A percentile compares a stretch with the other conserved stretches of the same genome.
Conservation (phyloP, 495 filamentous ascomycete species). For the Trichoderma virens region DNA sequence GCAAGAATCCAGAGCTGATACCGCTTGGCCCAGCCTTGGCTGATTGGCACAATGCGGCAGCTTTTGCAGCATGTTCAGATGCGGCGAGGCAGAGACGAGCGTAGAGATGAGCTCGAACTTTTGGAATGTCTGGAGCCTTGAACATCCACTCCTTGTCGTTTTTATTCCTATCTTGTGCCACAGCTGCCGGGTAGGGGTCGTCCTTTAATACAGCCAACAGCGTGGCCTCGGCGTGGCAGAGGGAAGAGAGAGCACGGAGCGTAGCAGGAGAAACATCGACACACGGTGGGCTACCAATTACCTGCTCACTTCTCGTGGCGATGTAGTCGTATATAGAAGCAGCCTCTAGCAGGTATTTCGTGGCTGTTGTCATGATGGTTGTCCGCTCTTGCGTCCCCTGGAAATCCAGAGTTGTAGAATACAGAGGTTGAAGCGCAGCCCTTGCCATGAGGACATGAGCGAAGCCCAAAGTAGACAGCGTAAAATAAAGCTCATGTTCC, state of each 20-base stretch:
- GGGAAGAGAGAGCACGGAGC: conserved; percentile 60
- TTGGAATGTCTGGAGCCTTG: conserved; percentile 73
- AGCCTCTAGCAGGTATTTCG: conserved; percentile 68
- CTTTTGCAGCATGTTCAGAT: conserved; percentile 57
- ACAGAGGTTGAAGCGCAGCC: conserved; percentile 41
- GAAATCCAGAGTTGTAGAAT: conserved; percentile 46
- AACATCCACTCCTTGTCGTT: conserved; percentile 91
- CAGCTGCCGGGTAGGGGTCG: conserved; percentile 77
- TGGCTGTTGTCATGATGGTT: conserved; percentile 63
- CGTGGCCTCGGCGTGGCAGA: conserved; percentile 82
- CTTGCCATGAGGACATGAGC: conserved; percentile 65
- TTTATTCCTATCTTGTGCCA: conserved; percentile 66
- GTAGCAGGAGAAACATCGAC: conserved; percentile 57
- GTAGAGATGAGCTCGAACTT: conserved; percentile 80
- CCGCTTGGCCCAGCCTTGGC: conserved; percentile 28
- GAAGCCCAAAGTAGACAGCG: conserved; percentile 67
- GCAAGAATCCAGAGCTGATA: conserved; percentile 55
- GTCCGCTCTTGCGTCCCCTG: conserved; percentile 58
- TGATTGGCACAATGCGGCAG: conserved; percentile 42
- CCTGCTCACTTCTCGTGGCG: conserved; percentile 34
- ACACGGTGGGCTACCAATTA: conserved; percentile 28
- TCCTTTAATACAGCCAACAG: conserved; percentile 85
- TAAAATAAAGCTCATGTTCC: conserved; percentile 76
- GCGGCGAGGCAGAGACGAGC: conserved; percentile 79
- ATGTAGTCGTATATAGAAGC: conserved; percentile 71